These are phyloP conservation scores for Lyophyllum shimeji DNA, from an alignment of 768 basidiomycete genomes.

Conservation along the genomic window DNA sequence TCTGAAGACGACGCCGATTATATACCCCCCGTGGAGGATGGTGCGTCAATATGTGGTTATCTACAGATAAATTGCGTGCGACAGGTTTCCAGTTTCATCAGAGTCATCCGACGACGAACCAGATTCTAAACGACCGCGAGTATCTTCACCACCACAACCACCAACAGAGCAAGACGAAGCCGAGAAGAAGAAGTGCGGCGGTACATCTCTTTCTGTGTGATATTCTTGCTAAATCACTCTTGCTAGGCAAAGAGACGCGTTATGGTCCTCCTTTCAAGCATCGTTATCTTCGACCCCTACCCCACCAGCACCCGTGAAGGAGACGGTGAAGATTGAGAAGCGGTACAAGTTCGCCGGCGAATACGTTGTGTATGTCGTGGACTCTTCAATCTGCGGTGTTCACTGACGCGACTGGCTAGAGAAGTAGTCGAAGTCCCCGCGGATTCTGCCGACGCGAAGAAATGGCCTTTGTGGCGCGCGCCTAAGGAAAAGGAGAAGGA, in stretches of 20 bases:
- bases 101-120: conserved; percentile 40
- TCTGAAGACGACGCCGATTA: conserved; percentile 71
- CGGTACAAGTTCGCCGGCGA: conserved; percentile 77
- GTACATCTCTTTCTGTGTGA: neutral
- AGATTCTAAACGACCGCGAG: conserved; percentile 33
- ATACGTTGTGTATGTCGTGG: conserved; percentile 57
- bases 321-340: conserved; percentile 66
- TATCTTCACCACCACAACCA: conserved; percentile 22
- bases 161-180: conserved; percentile 32
- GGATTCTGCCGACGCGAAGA: conserved; percentile 71
- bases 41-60: conserved; percentile 18
- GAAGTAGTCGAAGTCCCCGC: conserved; percentile 74
- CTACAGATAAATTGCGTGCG: neutral
- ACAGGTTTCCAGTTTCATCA: conserved; percentile 25
- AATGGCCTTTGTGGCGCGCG: conserved; percentile 62
- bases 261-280: conserved; percentile 72
- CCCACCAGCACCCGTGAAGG: conserved; percentile 25
- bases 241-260: conserved; percentile 54
- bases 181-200: conserved; percentile 44
- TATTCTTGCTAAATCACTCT: conserved; percentile 5
- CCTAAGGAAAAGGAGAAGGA: conserved; percentile 7
- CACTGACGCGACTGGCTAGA: conserved; percentile 36
- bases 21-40: conserved; percentile 49
- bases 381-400: neutral
- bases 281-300: conserved; percentile 43